Percentiles rank a stretch among this genome's conserved stretches.
These are phyloP conservation scores for Amniculicola lignicola DNA, from an alignment of 495 filamentous ascomycete genomes.

Conservation along the genomic window DNA sequence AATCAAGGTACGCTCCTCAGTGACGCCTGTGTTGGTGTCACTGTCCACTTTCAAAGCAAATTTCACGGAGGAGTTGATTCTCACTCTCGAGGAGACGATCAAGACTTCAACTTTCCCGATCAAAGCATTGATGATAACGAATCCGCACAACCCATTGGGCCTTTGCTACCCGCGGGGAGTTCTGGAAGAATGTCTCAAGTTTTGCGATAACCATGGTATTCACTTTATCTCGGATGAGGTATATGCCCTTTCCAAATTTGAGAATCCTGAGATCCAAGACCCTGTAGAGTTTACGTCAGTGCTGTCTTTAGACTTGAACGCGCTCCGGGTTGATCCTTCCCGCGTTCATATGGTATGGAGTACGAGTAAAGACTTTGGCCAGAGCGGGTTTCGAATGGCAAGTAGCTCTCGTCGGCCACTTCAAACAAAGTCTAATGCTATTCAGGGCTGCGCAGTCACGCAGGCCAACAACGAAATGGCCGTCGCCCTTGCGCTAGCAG, in stretches of 20 bases:
- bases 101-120: conserved; percentile 2
- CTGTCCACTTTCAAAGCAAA: conserved; percentile 2
- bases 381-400: conserved; percentile 25
- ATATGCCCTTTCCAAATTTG: conserved; percentile 33
- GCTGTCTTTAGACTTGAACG: conserved; percentile 12
- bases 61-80: conserved; percentile 9
- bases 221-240: conserved; percentile 43
- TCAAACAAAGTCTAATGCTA: background rate
- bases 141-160: conserved; percentile 17
- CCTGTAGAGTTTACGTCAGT: conserved; percentile 7
- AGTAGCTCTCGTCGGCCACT: background rate
- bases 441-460: background rate
- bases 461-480: conserved; percentile 17
- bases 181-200: conserved; percentile 30
- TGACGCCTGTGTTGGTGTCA: conserved; percentile 8
- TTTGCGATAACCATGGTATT: conserved; percentile 34
- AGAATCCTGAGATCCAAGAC: conserved; percentile 1
- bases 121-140: conserved; percentile 12
- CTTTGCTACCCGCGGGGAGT: conserved; percentile 13
- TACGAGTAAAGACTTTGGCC: conserved; percentile 29
- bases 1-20: conserved; percentile 4
- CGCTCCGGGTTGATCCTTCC: conserved; percentile 12
- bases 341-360: conserved; percentile 28
- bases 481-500: conserved; percentile 15
- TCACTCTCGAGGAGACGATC: conserved; percentile 10